phyloP scores from a whole-genome alignment of 805 yeast genomes.

The Pichia nakasei region DNA sequence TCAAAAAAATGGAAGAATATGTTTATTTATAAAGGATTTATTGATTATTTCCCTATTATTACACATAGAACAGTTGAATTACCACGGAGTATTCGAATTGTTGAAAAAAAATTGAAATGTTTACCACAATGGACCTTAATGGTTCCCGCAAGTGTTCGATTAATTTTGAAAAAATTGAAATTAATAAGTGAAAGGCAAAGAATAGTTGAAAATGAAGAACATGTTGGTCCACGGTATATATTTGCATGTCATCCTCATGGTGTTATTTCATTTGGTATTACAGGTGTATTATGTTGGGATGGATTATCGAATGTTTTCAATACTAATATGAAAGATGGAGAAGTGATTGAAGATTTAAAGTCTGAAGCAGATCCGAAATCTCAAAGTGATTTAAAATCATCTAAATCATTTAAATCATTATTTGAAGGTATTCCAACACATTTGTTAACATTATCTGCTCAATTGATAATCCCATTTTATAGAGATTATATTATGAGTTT shows the following conservation, averaged over 20 bases:
- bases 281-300: constrained; percentile 43
- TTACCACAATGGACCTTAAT: constrained; percentile 3
- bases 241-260: constrained; percentile 98
- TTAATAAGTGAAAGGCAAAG: constrained; percentile 2
- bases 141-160: constrained; percentile 1
- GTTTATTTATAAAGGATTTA: constrained; percentile 61
- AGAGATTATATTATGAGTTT: constrained; percentile 75
- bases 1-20: constrained; percentile 49
- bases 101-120: neutral
- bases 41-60: constrained; percentile 70
- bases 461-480: constrained; percentile 76
- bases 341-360: neutral
- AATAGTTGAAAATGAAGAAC: constrained; percentile 19
- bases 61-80: constrained; percentile 61
- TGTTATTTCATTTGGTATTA: constrained; percentile 83
- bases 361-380: constrained; percentile 28
- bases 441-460: constrained; percentile 71
- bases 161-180: neutral
- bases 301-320: neutral
- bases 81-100: constrained; percentile 56
- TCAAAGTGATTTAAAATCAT: constrained; percentile 48
- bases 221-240: constrained; percentile 66
- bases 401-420: constrained; percentile 34
- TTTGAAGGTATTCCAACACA: constrained; percentile 84
- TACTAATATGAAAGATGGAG: constrained; percentile 22